phyloP scores from a whole-genome alignment of 169 alveolate species.

The Eimeria brunetti region DNA sequence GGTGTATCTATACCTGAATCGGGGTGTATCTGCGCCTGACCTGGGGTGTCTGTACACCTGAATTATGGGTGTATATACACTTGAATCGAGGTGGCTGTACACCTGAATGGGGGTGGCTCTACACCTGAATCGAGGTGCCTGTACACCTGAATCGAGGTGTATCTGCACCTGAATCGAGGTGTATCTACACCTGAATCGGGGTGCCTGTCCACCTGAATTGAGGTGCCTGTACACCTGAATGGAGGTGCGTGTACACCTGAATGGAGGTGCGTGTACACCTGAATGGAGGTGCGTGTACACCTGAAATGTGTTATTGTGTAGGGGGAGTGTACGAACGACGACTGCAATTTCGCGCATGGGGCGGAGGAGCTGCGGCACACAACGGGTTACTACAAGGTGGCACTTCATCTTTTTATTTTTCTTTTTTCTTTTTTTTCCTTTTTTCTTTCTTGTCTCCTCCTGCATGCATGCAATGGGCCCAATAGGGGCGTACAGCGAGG shows the following conservation, averaged over 20 bases:
- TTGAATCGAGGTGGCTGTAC: background rate
- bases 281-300: background rate
- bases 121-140: background rate
- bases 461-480: no score
- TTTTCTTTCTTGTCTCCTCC: no score
- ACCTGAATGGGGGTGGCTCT: no score
- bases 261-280: no score
- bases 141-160: background rate
- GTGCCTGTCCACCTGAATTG: background rate
- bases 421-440: no score
- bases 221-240: background rate
- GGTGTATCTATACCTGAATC: background rate
- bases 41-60: background rate
- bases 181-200: no score
- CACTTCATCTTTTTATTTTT: no score
- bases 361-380: slow-evolving; percentile 45
- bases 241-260: no score
- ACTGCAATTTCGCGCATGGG: slow-evolving; percentile 52
- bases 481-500: no score
- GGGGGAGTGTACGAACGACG: slow-evolving; percentile 49
- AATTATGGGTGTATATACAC: background rate
- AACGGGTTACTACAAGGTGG: slow-evolving; percentile 43
- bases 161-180: background rate
- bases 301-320: background rate
- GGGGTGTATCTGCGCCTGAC: no score